Evolutionary conservation across 1,284 basidiomycete species (phyloP), one percentile per base, ranked within the genome.

Genomic region (Earliella scabrosa): DNA sequence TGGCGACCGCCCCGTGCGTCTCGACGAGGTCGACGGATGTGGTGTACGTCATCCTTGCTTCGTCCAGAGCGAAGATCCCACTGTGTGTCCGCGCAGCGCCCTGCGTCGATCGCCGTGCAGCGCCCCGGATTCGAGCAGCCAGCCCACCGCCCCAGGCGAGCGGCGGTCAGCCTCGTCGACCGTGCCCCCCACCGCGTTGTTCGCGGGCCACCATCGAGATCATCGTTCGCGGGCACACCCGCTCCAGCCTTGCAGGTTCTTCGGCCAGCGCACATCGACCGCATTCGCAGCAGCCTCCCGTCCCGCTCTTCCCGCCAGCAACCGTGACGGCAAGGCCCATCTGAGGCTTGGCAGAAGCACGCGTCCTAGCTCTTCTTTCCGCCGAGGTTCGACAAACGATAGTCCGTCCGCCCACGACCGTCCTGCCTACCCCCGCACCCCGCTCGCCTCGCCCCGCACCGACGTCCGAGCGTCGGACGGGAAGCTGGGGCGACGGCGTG

Each of bases 381-480:
- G 56, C 60, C 61, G 61, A 64, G 57, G 56, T 60, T 63, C 58
- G 58, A 55, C 60, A 63, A 63, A 61, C 43, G 50, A 58, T 56
- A 56, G 49, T 60, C 63, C 63, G 60, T 52, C 54, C 53, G 56
- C 32, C 31, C 31, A 18, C 21, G 21, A 11, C 45, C 45, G 16
- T 32, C 10, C 40, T 24, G 47, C 27, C 26, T 14, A 8, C 35
- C 16, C 11, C 27, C 20, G 7, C 51, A 8, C 26, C 36, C 26
- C 44, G 21, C 34, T 31, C 34, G 43, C 36, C 29, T 36, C 44
- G 44, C 38, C 36, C 29, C 20, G 44, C 38, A 31, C 35, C 46
- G 44, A 53, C 45, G 52, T 53, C 45, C 52, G 52, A 53, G 38
- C 45, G 23, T 41, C 52, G 52, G 45, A 53, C 52, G 52, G 23